Evolutionary conservation across 163 green algal species (phyloP).

Genomic region (Chloromonas sp.): DNA sequence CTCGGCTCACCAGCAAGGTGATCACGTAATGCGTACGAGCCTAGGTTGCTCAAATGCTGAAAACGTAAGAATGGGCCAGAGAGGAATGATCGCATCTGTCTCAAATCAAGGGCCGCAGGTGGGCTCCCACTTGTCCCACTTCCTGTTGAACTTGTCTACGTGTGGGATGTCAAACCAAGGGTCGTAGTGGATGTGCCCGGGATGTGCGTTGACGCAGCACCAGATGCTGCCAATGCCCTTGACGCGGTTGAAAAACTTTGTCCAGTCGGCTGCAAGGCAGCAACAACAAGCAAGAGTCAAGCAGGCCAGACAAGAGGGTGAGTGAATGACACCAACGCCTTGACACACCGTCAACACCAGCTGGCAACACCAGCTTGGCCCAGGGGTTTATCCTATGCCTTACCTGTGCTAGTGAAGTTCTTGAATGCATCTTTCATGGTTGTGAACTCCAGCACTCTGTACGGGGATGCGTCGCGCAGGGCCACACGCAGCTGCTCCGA

Average conservation of each 20-base stretch:
- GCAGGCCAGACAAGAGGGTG: not conserved
- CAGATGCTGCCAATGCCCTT: constrained; percentile 70
- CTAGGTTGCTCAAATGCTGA: too few species aligned
- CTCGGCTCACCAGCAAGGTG: too few species aligned
- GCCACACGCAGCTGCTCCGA: constrained; percentile 39
- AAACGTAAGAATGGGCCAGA: too few species aligned
- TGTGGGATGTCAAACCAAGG: constrained; percentile 45
- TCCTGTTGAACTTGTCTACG: constrained; percentile 48
- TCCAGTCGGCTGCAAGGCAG: constrained; percentile 16
- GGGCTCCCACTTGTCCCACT: constrained; percentile 50
- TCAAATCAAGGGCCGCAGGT: not conserved
- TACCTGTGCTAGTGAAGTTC: constrained; percentile 33
- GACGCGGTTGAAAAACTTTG: constrained; percentile 54
- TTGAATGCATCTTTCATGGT: constrained; percentile 50
- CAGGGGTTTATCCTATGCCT: not conserved
- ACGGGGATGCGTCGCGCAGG: constrained; percentile 22
- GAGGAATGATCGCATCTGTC: too few species aligned
- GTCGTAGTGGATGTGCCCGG: constrained; percentile 79
- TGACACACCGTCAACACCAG: not conserved
- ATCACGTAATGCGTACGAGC: too few species aligned
- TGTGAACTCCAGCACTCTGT: constrained; percentile 63
- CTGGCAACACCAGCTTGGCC: not conserved
- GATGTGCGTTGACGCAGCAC: constrained; percentile 79
- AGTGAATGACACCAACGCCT: not conserved
- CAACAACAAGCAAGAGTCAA: constrained; percentile 2